A percentile compares a stretch with the other conserved stretches of the same genome.
Conservation (phyloP, 2,329 filamentous ascomycete genomes). For the Clathrospora elynae region DNA sequence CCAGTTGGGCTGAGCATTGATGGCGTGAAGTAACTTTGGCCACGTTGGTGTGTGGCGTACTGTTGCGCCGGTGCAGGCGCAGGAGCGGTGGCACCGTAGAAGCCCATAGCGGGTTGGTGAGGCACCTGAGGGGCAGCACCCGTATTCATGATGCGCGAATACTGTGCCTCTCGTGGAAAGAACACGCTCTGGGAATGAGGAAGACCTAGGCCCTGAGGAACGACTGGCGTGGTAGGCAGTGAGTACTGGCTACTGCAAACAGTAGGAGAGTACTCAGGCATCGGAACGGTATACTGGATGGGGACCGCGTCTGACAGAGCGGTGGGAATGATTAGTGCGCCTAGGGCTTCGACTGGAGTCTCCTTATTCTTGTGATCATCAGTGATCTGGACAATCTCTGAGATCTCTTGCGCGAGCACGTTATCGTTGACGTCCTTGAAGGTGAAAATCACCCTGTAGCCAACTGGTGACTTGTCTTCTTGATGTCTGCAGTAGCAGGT, state of each 20-base stretch:
- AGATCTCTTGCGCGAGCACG: slow-evolving; percentile 79
- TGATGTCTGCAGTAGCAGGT: slow-evolving; percentile 97
- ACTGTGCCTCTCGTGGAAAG: slow-evolving; percentile 24
- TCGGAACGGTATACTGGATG: slow-evolving; percentile 22
- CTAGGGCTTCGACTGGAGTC: slow-evolving; percentile 26
- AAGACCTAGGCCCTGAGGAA: slow-evolving; percentile 26
- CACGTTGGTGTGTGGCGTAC: slow-evolving; percentile 26
- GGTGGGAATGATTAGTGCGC: slow-evolving; percentile 27
- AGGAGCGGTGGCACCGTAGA: slow-evolving; percentile 15
- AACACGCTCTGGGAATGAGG: slow-evolving; percentile 27
- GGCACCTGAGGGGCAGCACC: slow-evolving; percentile 13
- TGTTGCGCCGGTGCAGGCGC: slow-evolving; percentile 14
- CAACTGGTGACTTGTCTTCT: slow-evolving; percentile 75
- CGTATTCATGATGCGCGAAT: slow-evolving; percentile 18
- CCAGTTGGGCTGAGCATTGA: slow-evolving; percentile 31
- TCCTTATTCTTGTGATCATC: slow-evolving; percentile 85
- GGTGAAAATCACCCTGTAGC: slow-evolving; percentile 92
- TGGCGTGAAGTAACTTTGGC: slow-evolving; percentile 27
- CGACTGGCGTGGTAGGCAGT: slow-evolving; percentile 36
- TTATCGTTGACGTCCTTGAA: slow-evolving; percentile 80
- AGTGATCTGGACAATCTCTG: slow-evolving; percentile 87
- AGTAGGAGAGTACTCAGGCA: slow-evolving; percentile 30
- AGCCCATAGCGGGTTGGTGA: slow-evolving; percentile 18
- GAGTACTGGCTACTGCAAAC: slow-evolving; percentile 31
- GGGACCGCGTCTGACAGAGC: slow-evolving; percentile 19